Base-by-base conservation (phyloP, 139 green algal species). In the Chlamydomonas schloesseri region DNA sequence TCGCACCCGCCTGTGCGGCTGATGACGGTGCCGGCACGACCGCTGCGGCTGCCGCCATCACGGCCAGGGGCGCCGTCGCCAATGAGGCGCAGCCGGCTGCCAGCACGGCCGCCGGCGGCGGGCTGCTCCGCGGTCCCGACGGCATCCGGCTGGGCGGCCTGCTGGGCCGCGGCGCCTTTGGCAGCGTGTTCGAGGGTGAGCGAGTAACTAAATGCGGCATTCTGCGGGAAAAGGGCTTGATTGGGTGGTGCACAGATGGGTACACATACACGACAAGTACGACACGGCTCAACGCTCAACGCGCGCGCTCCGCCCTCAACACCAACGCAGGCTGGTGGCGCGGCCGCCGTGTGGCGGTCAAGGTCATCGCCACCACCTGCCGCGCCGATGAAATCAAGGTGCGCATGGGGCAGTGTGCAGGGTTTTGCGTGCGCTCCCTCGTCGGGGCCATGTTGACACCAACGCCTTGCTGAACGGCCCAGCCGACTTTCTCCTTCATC, bases 81-180 rank as follows among this genome's bases (percentile, higher is more conserved):
- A 8, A 21, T n/a, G n/a, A n/a, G n/a, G n/a, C n/a, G n/a, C n/a
- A n/a, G n/a, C n/a, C n/a, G n/a, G n/a, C n/a, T n/a, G n/a, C n/a
- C n/a, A n/a, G n/a, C n/a, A n/a, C n/a, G n/a, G n/a, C 62, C 67
- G 79, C 65, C 47, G 76, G 70, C 13, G 79, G 76, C 20, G 46
- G 65, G n/a, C 47, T 85, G 14, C 47, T 85, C 20, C 55, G 15
- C 3, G 67, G 79, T 26, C 78, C 78, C 21, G 50, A 76, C 67
- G 79, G 79, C 79, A 85, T 90, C 58, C 10, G 68, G 15, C 71
- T 90, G 26, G 81, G 70, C 10, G 24, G 78, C 1, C 81, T 78
- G 58, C 58, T 90, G n/a, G 87, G 87, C 57, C 57, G 62, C 34
- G 87, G 87, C 37, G 81, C 81, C 50, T 90, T 88, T 64, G 87